Conservation (phyloP, 345 rosid species). For the Euphorbia lathyris region DNA sequence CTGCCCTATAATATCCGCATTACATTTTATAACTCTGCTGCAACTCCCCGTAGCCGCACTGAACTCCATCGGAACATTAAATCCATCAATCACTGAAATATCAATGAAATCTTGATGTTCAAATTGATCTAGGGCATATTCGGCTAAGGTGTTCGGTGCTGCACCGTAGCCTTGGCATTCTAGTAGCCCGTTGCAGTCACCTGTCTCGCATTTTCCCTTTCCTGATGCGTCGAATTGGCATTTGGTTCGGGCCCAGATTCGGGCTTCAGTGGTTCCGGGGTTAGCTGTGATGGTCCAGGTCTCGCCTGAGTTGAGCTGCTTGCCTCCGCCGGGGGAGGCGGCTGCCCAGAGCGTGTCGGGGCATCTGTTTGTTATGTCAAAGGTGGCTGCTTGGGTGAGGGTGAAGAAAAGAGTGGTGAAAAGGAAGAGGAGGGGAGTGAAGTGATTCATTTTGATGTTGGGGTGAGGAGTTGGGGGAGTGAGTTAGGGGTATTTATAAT, state of each 20-base stretch:
- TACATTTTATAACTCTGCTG: slow-evolving; percentile 29
- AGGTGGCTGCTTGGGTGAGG: slow-evolving; percentile 30
- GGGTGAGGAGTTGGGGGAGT: neutral
- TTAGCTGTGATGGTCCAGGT: slow-evolving; percentile 17
- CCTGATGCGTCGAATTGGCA: slow-evolving; percentile 25
- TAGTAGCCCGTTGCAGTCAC: slow-evolving; percentile 28
- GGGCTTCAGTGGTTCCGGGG: slow-evolving; percentile 22
- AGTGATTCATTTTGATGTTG: neutral
- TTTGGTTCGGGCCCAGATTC: slow-evolving; percentile 31
- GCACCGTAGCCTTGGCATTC: slow-evolving; percentile 29
- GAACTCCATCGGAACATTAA: slow-evolving; percentile 40
- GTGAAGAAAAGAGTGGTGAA: slow-evolving; percentile 14
- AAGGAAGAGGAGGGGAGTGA: slow-evolving; percentile 6
- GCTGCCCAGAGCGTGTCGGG: slow-evolving; percentile 23
- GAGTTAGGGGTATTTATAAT: neutral
- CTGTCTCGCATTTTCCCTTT: slow-evolving; percentile 19
- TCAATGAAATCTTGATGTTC: slow-evolving; percentile 29
- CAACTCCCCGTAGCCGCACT: slow-evolving; percentile 22
- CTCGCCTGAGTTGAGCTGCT: slow-evolving; percentile 10
- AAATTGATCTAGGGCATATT: slow-evolving; percentile 22
- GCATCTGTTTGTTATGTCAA: slow-evolving; percentile 22
- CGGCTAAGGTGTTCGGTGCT: slow-evolving; percentile 35
- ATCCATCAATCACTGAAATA: slow-evolving; percentile 38
- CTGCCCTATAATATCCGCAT: slow-evolving; percentile 30
- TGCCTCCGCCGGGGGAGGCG: slow-evolving; percentile 27